A percentile compares a stretch with the other conserved stretches of the same genome.
phyloP scores from a whole-genome alignment of 2,329 filamentous ascomycete species.

The Alternaria consortialis region DNA sequence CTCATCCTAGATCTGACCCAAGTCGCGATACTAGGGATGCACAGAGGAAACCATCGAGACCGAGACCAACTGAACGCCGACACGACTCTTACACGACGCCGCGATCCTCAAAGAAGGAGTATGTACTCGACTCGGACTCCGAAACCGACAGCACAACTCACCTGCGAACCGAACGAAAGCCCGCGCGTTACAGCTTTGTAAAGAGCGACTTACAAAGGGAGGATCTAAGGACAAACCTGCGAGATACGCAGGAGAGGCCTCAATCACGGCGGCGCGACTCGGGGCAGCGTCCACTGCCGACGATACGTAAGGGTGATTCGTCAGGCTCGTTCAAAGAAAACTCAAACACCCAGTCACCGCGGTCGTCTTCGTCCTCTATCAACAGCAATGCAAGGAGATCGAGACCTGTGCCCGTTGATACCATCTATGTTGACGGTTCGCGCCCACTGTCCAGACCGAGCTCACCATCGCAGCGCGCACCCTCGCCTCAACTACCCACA shows the following conservation, averaged over 20 bases:
- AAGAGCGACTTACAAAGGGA: conserved; percentile 49
- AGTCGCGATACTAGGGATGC: conserved; percentile 22
- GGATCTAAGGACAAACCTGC: conserved; percentile 40
- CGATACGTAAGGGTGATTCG: conserved; percentile 29
- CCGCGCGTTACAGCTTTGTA: conserved; percentile 53
- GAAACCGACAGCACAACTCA: conserved; percentile 39
- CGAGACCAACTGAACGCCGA: conserved; percentile 35
- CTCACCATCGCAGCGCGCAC: conserved; percentile 37
- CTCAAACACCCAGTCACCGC: conserved; percentile 40
- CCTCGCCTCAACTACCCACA: conserved; percentile 42
- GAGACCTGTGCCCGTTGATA: conserved; percentile 32
- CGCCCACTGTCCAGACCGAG: conserved; percentile 34
- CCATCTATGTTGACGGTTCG: conserved; percentile 24
- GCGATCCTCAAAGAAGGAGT: conserved; percentile 30
- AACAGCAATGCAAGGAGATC: conserved; percentile 28
- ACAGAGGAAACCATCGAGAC: conserved; percentile 37
- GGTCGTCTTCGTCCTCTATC: conserved; percentile 45
- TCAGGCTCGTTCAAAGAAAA: conserved; percentile 40
- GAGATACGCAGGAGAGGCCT: conserved; percentile 28
- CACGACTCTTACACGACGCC: conserved; percentile 34
- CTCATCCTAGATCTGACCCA: conserved; percentile 38
- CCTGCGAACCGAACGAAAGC: conserved; percentile 44
- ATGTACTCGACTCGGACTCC: conserved; percentile 44
- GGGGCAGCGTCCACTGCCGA: conserved; percentile 21
- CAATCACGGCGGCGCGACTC: conserved; percentile 29